Conservation (phyloP, 768 basidiomycete species). For the Cystofilobasidium bisporidii region DNA sequence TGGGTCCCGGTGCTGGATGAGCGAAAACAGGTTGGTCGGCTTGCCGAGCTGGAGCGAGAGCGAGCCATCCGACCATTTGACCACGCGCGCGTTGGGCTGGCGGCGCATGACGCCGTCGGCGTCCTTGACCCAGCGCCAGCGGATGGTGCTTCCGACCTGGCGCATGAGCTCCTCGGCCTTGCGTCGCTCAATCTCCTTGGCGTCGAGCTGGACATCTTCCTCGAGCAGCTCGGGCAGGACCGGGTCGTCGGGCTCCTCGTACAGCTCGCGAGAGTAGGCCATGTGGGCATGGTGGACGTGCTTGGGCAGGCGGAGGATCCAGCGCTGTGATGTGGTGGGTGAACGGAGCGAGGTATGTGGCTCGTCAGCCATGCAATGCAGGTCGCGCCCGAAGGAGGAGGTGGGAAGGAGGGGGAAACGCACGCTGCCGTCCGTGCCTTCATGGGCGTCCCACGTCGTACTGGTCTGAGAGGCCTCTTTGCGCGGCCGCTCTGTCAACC, state of each 20-base stretch:
- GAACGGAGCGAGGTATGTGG: constrained; percentile 4
- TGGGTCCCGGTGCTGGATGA: constrained; percentile 38
- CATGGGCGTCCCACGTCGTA: constrained; percentile 77
- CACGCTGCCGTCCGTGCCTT: constrained; percentile 45
- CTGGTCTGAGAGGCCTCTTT: no score
- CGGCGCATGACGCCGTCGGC: constrained; percentile 58
- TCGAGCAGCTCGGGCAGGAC: constrained; percentile 72
- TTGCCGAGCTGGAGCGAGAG: constrained; percentile 74
- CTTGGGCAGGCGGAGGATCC: constrained; percentile 89
- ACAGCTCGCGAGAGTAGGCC: constrained; percentile 53
- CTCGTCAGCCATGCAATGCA: constrained; percentile 1
- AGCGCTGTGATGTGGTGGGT: constrained; percentile 50
- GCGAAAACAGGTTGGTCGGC: constrained; percentile 77
- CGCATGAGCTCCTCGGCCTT: constrained; percentile 52
- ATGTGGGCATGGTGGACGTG: constrained; percentile 81
- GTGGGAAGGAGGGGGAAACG: constrained; percentile 4
- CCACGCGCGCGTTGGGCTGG: constrained; percentile 81
- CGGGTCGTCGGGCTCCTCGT: constrained; percentile 64
- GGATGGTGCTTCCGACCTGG: constrained; percentile 83
- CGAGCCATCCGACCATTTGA: constrained; percentile 93
- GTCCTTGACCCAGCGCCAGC: constrained; percentile 89
- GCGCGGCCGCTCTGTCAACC: constrained; percentile 58
- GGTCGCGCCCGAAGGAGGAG: no score
- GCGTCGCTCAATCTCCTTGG: constrained; percentile 35
- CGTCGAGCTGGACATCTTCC: constrained; percentile 44